Evolutionary conservation across 1,284 basidiomycete species (phyloP), one percentile per base, ranked within the genome.

Genomic region (Marasmius oreades): DNA sequence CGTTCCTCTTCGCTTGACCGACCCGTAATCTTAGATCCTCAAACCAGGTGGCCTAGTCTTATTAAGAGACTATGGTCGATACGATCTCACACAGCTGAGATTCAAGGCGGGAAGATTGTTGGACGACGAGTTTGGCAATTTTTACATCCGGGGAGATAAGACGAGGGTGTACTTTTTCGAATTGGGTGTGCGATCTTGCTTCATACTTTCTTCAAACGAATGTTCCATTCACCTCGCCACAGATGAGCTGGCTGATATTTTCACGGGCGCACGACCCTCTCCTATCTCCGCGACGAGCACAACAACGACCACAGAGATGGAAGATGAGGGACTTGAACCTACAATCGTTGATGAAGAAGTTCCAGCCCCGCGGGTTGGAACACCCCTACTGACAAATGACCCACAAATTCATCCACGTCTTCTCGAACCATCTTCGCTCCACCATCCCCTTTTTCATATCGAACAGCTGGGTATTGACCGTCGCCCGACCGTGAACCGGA

Each of bases 151-250:
- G 48, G 96, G 96, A 1, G 96, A 99, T 71, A 96, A 95, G 62
- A 99, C 96, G 0, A 79, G 97, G 34, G 95, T 98, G 0, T 98
- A 97, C 70, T 98, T 97, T 70, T 98, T 98, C 65, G 90, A 92
- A 60, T 70, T 90, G 18, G 91, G 92, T 90, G 61, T 46, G 78
- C 67, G 0, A 16, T 53, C 23, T 22, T 55, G 18, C 53, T n/a
- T 48, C 11, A 31, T 44, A 31, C 28, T 28, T 31, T 47, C 23
- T 23, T 36, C 31, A 39, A 16, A 22, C 20, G 24, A 5, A n/a
- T 46, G 37, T 22, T 26, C 54, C 3, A 46, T 44, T 12, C 2
- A 24, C 31, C 10, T 34, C 12, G 8, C n/a, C 20, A 24, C 64
- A 92, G 93, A 95, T 64, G 93, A 97, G 69, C 74, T 97, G 0